Base-by-base conservation (phyloP, 2,329 filamentous ascomycete species). In the Aspergillus brunneoviolaceus region DNA sequence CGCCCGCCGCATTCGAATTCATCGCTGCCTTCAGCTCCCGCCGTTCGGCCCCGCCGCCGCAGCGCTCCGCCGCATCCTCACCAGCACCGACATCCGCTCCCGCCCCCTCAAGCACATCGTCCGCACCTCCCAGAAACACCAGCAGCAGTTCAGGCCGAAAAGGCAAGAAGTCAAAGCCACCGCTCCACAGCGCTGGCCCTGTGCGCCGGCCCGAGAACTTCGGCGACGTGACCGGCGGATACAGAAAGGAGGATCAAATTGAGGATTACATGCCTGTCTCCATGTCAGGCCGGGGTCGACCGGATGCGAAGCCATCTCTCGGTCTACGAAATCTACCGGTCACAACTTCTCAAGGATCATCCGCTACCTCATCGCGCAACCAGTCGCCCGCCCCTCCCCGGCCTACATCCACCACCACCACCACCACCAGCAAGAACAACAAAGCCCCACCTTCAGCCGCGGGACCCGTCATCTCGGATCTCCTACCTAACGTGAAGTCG, bases 401-500 rank as follows among this genome's bases (percentile, higher is more conserved):
- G 51, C 64, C 35, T 73, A 88, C 81, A 65, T 4, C 23, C 23
- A 75, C 4, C 5, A 45, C 39, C 5, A 45, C 39, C 5, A 45
- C 1, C 16, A 45, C 3, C 39, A 45, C 0, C 16, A 19, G 3
- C 16, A 45, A 12, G 2, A 42, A 7, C 39, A 16, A 45, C 16
- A 12, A 16, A 19, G 16, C 7, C 16, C 86, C 87, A 1, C 86
- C 87, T 1, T 90, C 89, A 2, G 89, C 89, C 10, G 83, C 88
- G 0, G 94, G 94, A 0, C 88, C 88, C 16, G 79, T 97, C 45
- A 91, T 96, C 57, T 95, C 91, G 0, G 94, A 98, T 63, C 80
- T 84, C 31, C 79, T 83, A 23, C 82, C 78, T 9, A 87, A 87
- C 74, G 77, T 84, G 65, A 82, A 85, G 63, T 80, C 83, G 25